Base-by-base conservation (phyloP, 345 rosid genomes). In the Brassica nigra region DNA sequence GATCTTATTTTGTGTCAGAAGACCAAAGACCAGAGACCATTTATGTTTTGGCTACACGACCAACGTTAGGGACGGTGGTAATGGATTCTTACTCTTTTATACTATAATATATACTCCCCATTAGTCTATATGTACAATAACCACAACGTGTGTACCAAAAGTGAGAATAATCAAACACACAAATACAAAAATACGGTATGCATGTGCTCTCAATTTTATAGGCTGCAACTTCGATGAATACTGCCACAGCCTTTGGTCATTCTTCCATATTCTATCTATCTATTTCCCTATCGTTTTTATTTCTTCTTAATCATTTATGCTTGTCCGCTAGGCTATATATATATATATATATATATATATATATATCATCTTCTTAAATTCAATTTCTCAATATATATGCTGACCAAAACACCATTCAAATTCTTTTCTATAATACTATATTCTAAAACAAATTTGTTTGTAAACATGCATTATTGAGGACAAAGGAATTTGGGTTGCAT, bases 401-500 rank as follows among this genome's bases (percentile, higher is more conserved):
- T 42, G 52, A 79, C 69, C 54, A 67, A 73, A 58, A 79, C 28
- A 66, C 76, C 37, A 66, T 78, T 66, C 37, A 42, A 14, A n/a
- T 62, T 29, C 20, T 5, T 62, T 62, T 14, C 8, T 14, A 58
- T 18, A 18, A 15, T 64, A 44, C 39, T 67, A 57, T 54, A 58
- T 9, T 27, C 12, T 59, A 27, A 27, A 59, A 59, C 31, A 59
- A 59, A 59, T 23, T 23, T 59, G n/a, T 4, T 59, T 27, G 52
- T 5, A 54, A 68, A 36, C 75, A 69, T 29, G 79, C 71, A 80
- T 80, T 63, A 80, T 80, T 80, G 83, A 80, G 75, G 75, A 80
- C 76, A 75, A 74, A 80, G 62, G 76, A 69, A 80, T 74, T 80
- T 80, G 83, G 79, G 79, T 36, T 80, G 83, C 83, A 80, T 80